Conservation (phyloP, 768 basidiomycete species). For the Paxillus ammoniavirescens region DNA sequence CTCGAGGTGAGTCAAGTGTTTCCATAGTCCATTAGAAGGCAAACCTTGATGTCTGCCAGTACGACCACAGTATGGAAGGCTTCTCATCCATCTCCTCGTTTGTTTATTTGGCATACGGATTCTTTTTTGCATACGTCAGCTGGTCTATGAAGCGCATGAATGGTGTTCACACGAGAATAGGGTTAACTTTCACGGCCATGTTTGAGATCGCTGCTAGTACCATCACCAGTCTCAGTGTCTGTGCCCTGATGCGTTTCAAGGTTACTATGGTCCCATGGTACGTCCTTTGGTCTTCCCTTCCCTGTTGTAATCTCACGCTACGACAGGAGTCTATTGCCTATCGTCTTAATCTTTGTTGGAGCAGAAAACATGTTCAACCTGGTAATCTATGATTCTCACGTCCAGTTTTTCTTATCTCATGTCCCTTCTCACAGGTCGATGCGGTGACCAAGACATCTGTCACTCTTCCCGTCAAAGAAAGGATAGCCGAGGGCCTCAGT, state of each 20-base stretch:
- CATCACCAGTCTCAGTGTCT: constrained; percentile 90
- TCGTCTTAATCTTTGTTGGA: constrained; percentile 93
- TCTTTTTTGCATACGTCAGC: constrained; percentile 73
- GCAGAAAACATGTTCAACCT: constrained; percentile 98
- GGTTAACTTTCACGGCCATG: constrained; percentile 89
- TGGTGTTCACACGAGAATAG: constrained; percentile 86
- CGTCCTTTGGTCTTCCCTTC: constrained; percentile 20
- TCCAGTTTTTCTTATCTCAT: constrained; percentile 22
- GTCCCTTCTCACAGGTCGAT: constrained; percentile 57
- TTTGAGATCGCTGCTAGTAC: constrained; percentile 92
- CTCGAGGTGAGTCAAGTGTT: constrained; percentile 38
- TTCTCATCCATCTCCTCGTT: constrained; percentile 67
- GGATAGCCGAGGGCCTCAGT: constrained; percentile 89
- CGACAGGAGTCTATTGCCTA: constrained; percentile 80
- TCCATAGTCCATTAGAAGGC: constrained; percentile 1
- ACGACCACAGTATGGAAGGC: constrained; percentile 48
- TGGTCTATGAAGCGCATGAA: constrained; percentile 76
- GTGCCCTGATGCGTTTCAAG: constrained; percentile 84
- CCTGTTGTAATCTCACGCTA: constrained; percentile 6
- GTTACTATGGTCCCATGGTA: constrained; percentile 90
- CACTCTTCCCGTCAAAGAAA: constrained; percentile 85
- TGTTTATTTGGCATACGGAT: constrained; percentile 72
- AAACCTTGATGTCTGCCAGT: constrained; percentile 37
- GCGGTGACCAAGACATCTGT: constrained; percentile 83
- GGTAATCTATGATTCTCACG: constrained; percentile 43